phyloP scores from a whole-genome alignment of 305 asterid species.

The Ilex paraguariensis region DNA sequence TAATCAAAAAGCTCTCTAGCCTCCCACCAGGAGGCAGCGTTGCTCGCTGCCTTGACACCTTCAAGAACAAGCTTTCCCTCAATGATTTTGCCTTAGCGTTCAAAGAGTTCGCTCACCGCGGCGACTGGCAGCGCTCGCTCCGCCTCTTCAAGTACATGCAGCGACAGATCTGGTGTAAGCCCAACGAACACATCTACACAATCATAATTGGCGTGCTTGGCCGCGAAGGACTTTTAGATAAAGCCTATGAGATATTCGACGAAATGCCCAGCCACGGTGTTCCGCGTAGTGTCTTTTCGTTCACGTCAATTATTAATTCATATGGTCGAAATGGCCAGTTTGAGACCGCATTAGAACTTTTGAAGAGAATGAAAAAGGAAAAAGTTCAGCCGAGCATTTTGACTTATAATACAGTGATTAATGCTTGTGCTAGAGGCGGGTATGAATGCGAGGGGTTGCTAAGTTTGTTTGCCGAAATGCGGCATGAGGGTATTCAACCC shows the following conservation, averaged over 20 bases:
- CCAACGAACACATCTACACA: constrained; percentile 80
- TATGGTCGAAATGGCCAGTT: constrained; percentile 88
- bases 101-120: constrained; percentile 82
- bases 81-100: constrained; percentile 73
- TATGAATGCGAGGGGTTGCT: constrained; percentile 92
- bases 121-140: constrained; percentile 96
- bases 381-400: constrained; percentile 68
- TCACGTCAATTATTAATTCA: constrained; percentile 83
- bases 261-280: constrained; percentile 72
- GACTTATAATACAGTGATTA: constrained; percentile 83
- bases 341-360: constrained; percentile 56
- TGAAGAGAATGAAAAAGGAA: constrained; percentile 74
- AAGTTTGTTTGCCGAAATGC: constrained; percentile 90
- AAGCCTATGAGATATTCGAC: constrained; percentile 77
- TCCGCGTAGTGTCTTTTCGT: constrained; percentile 64
- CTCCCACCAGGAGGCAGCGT: constrained; percentile 99
- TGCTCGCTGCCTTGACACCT: constrained; percentile 88
- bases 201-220: constrained; percentile 76
- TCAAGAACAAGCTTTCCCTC: constrained; percentile 82
- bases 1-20: constrained; percentile 91
- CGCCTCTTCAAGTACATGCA: constrained; percentile 94
- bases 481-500: constrained; percentile 94
- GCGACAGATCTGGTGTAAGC: constrained; percentile 96
- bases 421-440: constrained; percentile 91
- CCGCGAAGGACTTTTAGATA: constrained; percentile 82